These are phyloP conservation scores for Rosa rugosa DNA, from an alignment of 306 rosid genomes.

Conservation along the genomic window DNA sequence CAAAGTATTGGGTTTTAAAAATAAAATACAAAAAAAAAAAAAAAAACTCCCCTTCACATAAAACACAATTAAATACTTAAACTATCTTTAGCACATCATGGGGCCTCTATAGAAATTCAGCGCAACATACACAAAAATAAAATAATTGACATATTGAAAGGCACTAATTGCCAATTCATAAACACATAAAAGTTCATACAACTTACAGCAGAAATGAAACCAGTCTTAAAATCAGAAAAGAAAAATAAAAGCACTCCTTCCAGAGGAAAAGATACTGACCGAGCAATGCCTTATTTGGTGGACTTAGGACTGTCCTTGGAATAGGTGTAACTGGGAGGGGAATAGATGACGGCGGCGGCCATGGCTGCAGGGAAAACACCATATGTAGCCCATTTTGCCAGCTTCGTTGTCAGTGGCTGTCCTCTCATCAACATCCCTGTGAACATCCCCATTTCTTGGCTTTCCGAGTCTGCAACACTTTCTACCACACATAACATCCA, in stretches of 20 bases:
- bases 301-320: constrained; percentile 18
- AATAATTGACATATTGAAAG: neutral
- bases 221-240: neutral
- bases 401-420: constrained; percentile 38
- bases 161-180: neutral
- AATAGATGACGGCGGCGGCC: constrained; percentile 37
- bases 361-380: constrained; percentile 43
- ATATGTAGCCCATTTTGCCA: constrained; percentile 30
- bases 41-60: neutral
- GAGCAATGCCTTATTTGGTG: constrained; percentile 13
- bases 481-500: neutral
- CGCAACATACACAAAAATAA: neutral
- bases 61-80: neutral
- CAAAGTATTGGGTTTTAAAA: neutral
- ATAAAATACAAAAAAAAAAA: neutral
- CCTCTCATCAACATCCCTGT: constrained; percentile 33
- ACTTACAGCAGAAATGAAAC: neutral
- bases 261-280: constrained; percentile 3
- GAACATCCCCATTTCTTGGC: constrained; percentile 15
- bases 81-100: neutral
- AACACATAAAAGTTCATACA: neutral
- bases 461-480: constrained; percentile 11
- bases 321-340: constrained; percentile 37
- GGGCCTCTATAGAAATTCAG: neutral
- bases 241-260: neutral